Conservation (phyloP, 2,329 filamentous ascomycete genomes). For the Geosmithia putterillii region DNA sequence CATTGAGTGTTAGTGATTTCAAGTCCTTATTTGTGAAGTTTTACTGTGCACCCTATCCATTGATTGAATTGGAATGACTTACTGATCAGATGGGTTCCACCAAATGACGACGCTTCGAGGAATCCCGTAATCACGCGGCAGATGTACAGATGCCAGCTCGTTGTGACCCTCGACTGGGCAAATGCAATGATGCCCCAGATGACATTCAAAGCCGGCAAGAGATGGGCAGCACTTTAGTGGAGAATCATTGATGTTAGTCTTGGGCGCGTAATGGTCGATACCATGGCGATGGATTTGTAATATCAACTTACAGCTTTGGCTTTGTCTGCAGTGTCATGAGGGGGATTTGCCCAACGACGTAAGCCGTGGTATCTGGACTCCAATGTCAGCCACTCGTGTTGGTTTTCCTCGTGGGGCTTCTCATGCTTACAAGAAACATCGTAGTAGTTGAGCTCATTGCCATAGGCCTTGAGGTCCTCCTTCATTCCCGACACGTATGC, state of each 20-base stretch:
- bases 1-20: too few species aligned
- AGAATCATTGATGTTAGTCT: constrained; percentile 3
- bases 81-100: constrained; percentile 15
- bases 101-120: constrained; percentile 12
- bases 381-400: not conserved
- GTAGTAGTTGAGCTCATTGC: constrained; percentile 16
- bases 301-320: constrained; percentile 8
- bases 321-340: constrained; percentile 15
- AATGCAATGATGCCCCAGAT: constrained; percentile 13
- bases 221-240: constrained; percentile 8
- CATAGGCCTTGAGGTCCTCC: constrained; percentile 15
- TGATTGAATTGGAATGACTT: constrained; percentile 1
- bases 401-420: not conserved
- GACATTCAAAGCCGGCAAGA: constrained; percentile 11
- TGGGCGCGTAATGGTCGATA: not conserved
- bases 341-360: constrained; percentile 12
- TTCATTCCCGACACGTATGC: constrained; percentile 24
- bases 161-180: constrained; percentile 10
- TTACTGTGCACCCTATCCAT: not conserved
- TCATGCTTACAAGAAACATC: constrained; percentile 14
- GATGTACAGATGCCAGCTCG: constrained; percentile 13
- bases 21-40: too few species aligned
- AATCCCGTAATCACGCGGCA: constrained; percentile 11
- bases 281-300: too few species aligned
- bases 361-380: constrained; percentile 24